Evolutionary conservation across 1,284 basidiomycete species (phyloP).

Genomic region (Apiotrichum sp.): DNA sequence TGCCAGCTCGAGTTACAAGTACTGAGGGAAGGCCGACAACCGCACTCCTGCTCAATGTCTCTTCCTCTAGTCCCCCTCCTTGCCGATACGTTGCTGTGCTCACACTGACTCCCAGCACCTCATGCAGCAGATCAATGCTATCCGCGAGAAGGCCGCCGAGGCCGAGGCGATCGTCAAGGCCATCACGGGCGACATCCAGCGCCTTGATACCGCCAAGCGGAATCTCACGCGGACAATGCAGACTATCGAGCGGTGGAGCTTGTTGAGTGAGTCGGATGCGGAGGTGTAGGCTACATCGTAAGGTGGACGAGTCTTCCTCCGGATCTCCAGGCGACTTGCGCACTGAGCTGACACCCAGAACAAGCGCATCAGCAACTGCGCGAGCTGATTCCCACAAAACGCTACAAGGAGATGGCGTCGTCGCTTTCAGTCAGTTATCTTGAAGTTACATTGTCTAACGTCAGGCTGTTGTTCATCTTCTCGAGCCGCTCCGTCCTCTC

Average conservation of each 20-base stretch:
- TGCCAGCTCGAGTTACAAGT: too few relatives aligned
- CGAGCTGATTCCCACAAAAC: slow-evolving; percentile 65
- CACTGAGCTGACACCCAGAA: slow-evolving; percentile 50
- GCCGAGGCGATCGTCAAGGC: slow-evolving; percentile 91
- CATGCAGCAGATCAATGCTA: slow-evolving; percentile 85
- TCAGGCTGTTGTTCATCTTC: slow-evolving; percentile 76
- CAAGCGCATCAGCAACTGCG: slow-evolving; percentile 76
- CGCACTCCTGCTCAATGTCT: too few relatives aligned
- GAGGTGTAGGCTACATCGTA: neutral
- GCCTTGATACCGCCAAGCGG: slow-evolving; percentile 87
- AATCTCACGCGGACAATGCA: slow-evolving; percentile 88
- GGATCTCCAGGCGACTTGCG: too few relatives aligned
- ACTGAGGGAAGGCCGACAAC: too few relatives aligned
- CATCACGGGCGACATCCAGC: slow-evolving; percentile 95
- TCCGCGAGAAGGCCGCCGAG: slow-evolving; percentile 90
- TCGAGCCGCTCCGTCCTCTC: slow-evolving; percentile 67
- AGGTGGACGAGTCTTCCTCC: too few relatives aligned
- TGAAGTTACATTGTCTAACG: slow-evolving; percentile 33
- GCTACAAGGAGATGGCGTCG: slow-evolving; percentile 76
- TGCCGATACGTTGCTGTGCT: neutral
- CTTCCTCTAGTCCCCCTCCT: too few relatives aligned
- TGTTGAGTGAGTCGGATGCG: slow-evolving; percentile 65
- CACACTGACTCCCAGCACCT: slow-evolving; percentile 60
- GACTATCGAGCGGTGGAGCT: slow-evolving; percentile 80
- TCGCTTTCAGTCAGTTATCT: slow-evolving; percentile 53